Evolutionary conservation across 768 basidiomycete genomes (phyloP), one percentile per base, ranked within the genome.

Genomic region (Boletus coccyginus): DNA sequence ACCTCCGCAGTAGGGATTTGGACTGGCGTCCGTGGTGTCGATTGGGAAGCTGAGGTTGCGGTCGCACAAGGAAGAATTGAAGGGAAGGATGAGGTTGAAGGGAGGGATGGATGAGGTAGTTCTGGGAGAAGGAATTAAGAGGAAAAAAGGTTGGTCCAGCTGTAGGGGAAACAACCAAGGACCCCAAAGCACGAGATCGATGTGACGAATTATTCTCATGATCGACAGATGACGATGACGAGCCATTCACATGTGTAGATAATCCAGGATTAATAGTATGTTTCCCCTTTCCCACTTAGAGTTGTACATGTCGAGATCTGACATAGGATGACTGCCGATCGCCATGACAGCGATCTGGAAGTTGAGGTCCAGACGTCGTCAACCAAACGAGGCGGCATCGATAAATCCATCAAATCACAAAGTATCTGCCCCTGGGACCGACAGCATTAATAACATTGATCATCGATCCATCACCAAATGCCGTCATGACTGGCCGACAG

Each of bases 11-110:
- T 83, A 16, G 86, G 87, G 3, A 77, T 82, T 2, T 77, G 74
- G 65, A 62, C 85, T 2, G 81, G 78, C 47, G 36, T 90, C 16
- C 66, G 72, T 2, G 50, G 67, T 21, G 82, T 88, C 5, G 78
- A 93, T 68, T 93, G 91, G 91, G 66, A 82, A 63, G 85, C 86
- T 60, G 88, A 87, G 52, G 55, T 62, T 14, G 46, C 31, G 9
- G 49, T 17, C 6, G 68, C 68, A 7, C 52, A 50, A 41, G 49
- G 40, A 21, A 62, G 68, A 38, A 48, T 59, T 27, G 53, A 36
- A 85, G 88, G 69, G 77, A 29, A 67, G 63, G 38, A 77, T 75
- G 55, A 72, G 70, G 46, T 75, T 74, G 35, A 24, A 41, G 36
- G n/a, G 16, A 45, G 21, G 36, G 21, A 31, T 42, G 46, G 12